phyloP scores from a whole-genome alignment of 148 eudicot genomes.

The Rheum nobile region DNA sequence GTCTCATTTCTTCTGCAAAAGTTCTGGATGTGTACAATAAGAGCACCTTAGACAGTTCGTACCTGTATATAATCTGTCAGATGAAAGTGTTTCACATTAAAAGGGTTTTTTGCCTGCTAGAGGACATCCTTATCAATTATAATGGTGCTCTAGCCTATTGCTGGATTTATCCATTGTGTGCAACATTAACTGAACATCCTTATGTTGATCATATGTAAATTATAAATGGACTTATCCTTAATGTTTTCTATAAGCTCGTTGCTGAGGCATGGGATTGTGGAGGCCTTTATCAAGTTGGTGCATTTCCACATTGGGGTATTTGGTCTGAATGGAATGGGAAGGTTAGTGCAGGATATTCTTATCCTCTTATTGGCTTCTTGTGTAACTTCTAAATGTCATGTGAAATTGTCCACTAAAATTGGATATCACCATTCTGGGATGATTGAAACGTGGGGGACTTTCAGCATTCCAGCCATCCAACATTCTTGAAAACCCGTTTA shows the following conservation, averaged over 20 bases:
- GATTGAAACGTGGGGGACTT: neutral
- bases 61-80: neutral
- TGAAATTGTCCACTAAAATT: neutral
- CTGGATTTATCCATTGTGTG: neutral
- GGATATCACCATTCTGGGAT: neutral
- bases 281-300: constrained; percentile 97
- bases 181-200: neutral
- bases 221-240: constrained; percentile 1
- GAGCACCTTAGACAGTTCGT: neutral
- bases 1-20: neutral
- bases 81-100: neutral
- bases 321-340: constrained; percentile 99
- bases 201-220: neutral
- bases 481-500: neutral
- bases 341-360: constrained; percentile 29
- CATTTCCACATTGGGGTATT: constrained; percentile 92
- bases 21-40: neutral
- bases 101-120: neutral
- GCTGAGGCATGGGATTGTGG: constrained; percentile 99
- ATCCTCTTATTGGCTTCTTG: neutral
- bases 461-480: neutral
- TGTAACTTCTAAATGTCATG: neutral
- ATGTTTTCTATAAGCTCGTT: constrained; percentile 47
- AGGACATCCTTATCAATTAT: neutral
- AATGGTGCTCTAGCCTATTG: neutral